phyloP scores from a whole-genome alignment of 306 rosid genomes.

The Gastrolobium villosum region DNA sequence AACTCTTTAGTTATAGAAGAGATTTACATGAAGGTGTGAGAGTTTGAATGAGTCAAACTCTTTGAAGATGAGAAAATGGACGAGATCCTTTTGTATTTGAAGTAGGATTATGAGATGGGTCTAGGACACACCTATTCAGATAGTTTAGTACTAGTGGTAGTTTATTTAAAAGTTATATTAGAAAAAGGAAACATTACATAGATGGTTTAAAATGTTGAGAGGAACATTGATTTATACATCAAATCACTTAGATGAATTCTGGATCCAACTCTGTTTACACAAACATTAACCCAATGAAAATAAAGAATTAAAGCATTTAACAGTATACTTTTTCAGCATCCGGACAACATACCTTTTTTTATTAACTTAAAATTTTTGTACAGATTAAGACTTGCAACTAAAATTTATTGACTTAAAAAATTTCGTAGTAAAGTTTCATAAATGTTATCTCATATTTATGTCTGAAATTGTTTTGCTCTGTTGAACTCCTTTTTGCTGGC shows the following conservation, averaged over 20 bases:
- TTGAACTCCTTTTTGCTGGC: not conserved
- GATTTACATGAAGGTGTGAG: too few species aligned
- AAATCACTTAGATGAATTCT: constrained; percentile 13
- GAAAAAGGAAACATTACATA: constrained; percentile 30
- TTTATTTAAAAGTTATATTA: not conserved
- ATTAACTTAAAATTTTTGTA: not conserved
- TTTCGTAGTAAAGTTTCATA: not conserved
- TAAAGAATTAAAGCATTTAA: constrained; percentile 39
- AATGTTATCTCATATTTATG: not conserved
- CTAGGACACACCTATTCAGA: not conserved
- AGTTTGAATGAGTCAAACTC: too few species aligned
- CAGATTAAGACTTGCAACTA: not conserved
- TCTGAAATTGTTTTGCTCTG: not conserved
- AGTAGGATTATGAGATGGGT: too few species aligned
- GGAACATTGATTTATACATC: constrained; percentile 30
- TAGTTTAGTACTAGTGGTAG: not conserved
- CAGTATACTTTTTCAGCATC: constrained; percentile 1
- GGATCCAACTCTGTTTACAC: constrained; percentile 4
- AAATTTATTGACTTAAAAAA: not conserved
- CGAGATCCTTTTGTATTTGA: too few species aligned
- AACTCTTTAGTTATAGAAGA: too few species aligned
- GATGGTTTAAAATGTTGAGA: constrained; percentile 28
- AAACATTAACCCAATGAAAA: constrained; percentile 9
- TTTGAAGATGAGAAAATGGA: too few species aligned
- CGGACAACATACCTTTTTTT: not conserved